Evolutionary conservation across 192 early-diverging fungal genomes (phyloP).

Genomic region (Coemansia sp.): DNA sequence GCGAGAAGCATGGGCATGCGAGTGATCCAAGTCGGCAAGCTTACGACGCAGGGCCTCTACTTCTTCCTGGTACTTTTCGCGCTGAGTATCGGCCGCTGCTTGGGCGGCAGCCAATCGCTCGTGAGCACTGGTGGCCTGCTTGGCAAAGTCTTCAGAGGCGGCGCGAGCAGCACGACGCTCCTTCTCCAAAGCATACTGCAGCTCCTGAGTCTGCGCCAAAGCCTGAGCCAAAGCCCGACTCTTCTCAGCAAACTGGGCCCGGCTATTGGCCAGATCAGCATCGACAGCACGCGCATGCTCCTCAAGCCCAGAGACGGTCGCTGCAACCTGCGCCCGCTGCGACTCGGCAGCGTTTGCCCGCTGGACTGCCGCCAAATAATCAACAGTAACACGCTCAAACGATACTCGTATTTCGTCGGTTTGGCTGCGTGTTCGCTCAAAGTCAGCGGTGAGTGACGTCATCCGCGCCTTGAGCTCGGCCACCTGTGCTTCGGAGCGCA

Average conservation of each 20-base stretch:
- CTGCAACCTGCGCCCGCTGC: constrained; percentile 24
- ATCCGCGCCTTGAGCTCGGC: constrained; percentile 23
- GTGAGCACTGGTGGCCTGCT: constrained; percentile 19
- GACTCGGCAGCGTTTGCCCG: not conserved
- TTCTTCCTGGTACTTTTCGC: constrained; percentile 11
- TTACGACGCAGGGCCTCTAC: constrained; percentile 18
- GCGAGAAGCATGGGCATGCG: constrained; percentile 14
- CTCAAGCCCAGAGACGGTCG: constrained; percentile 16
- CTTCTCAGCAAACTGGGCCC: constrained; percentile 52
- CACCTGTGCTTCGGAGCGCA: constrained; percentile 27
- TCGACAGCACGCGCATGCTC: constrained; percentile 47
- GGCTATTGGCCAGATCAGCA: constrained; percentile 48
- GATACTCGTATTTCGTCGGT: not conserved
- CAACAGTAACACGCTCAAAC: not conserved
- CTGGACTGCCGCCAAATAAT: not conserved
- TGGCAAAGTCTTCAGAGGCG: constrained; percentile 15
- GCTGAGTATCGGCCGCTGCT: constrained; percentile 14
- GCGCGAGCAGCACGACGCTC: constrained; percentile 21
- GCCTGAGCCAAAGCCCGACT: constrained; percentile 40
- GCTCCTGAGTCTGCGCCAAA: constrained; percentile 39
- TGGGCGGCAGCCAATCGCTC: constrained; percentile 34
- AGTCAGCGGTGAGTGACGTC: not conserved
- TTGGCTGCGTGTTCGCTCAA: constrained; percentile 10
- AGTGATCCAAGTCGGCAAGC: constrained; percentile 33
- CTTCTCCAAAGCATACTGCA: constrained; percentile 45